Percentiles rank a stretch among this genome's conserved stretches.
Conservation (phyloP, 805 yeast genomes). For the Ogataea chonburiensis region DNA sequence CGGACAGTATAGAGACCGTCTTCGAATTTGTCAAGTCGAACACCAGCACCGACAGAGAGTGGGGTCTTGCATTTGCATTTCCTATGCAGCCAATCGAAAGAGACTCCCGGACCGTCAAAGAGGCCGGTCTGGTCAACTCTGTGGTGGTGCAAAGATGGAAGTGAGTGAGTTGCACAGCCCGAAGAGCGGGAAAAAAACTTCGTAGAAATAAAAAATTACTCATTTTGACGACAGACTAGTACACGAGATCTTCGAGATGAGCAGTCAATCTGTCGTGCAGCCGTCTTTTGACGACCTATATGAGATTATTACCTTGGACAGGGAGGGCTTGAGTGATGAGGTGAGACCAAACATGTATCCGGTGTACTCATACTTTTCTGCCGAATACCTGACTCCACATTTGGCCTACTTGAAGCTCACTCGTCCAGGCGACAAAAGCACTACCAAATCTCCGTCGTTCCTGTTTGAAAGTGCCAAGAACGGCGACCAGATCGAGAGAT, state of each 20-base stretch:
- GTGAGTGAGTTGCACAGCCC: conserved; percentile 19
- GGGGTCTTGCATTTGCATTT: conserved; percentile 73
- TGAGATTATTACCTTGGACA: conserved; percentile 39
- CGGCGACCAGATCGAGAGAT: conserved; percentile 87
- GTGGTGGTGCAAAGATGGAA: conserved; percentile 91
- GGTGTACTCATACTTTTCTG: conserved; percentile 67
- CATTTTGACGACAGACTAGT: too few species aligned
- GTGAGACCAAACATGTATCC: conserved; percentile 71
- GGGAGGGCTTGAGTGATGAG: conserved; percentile 23
- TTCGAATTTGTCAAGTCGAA: conserved; percentile 65
- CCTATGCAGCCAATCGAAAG: conserved; percentile 74
- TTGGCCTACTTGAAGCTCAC: conserved; percentile 85
- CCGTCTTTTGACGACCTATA: conserved; percentile 50
- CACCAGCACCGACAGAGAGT: conserved; percentile 47
- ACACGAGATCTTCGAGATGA: too few species aligned
- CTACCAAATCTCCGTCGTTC: conserved; percentile 63
- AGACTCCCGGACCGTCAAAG: conserved; percentile 58
- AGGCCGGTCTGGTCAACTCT: conserved; percentile 75
- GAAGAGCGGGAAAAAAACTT: conserved; percentile 3
- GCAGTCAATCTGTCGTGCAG: conserved; percentile 37
- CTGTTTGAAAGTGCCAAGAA: conserved; percentile 85
- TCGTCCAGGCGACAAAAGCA: conserved; percentile 52
- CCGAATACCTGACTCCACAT: conserved; percentile 84
- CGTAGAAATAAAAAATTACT: conserved; percentile 9
- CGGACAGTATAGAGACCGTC: conserved; percentile 62